These are phyloP conservation scores for Coix lacrymajobi DNA, from an alignment of 176 grass and related monocot species.

Conservation along the genomic window DNA sequence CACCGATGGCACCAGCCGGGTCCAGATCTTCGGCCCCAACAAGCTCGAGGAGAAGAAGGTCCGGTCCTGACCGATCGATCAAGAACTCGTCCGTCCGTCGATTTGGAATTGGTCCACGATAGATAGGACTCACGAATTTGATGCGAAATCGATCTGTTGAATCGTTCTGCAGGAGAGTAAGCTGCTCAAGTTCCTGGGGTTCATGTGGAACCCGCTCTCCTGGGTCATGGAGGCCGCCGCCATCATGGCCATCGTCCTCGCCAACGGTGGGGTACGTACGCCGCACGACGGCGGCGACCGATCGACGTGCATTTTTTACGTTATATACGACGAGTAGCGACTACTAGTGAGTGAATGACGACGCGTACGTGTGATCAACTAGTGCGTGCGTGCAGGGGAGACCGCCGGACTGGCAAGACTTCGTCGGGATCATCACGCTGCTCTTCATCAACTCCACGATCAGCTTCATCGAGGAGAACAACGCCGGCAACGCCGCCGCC, in stretches of 20 bases:
- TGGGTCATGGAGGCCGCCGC: conserved; percentile 91
- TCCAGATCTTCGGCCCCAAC: conserved; percentile 74
- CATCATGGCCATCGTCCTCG: conserved; percentile 67
- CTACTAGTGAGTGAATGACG: not conserved
- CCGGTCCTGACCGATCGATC: not conserved
- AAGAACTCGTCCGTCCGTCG: not conserved
- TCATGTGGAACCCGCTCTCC: conserved; percentile 97
- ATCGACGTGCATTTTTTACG: not conserved
- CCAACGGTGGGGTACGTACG: conserved; percentile 48
- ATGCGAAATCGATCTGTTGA: not conserved
- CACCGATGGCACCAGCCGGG: conserved; percentile 36
- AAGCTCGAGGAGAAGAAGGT: conserved; percentile 88
- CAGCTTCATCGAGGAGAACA: conserved; percentile 92
- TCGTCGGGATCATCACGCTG: conserved; percentile 63
- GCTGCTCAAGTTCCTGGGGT: conserved; percentile 73
- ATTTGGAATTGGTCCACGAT: not conserved
- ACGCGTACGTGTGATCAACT: not conserved
- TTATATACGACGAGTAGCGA: not conserved
- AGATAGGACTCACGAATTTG: not conserved
- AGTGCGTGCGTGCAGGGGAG: conserved; percentile 28
- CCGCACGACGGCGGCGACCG: too few relatives aligned
- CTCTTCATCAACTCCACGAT: conserved; percentile 92
- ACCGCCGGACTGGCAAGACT: conserved; percentile 85
- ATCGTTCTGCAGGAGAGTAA: conserved; percentile 59
- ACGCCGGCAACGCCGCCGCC: conserved; percentile 78